Evolutionary conservation across 768 basidiomycete genomes (phyloP), one percentile per base, ranked within the genome.

Genomic region (Chalciporus piperatus): DNA sequence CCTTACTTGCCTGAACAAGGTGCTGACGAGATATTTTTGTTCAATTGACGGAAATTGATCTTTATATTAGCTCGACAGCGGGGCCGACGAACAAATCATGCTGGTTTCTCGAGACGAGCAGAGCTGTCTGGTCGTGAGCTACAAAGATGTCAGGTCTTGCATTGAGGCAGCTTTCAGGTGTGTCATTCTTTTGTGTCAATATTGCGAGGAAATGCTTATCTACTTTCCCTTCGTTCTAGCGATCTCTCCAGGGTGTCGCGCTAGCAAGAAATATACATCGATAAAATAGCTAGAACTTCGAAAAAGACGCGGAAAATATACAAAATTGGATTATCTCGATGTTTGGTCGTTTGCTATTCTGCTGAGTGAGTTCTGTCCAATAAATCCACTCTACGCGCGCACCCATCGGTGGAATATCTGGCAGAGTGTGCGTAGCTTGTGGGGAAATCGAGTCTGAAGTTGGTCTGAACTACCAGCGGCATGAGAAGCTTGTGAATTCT

Each of bases 41-140:
- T 37, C 23, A 22, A 33, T 6, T 19, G 13, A 37, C 17, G 28
- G 37, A 13, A 41, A 7, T 14, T 48, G 32, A 45, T 41, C 46
- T 23, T 11, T 37, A 50, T 46, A 17, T 28, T 56, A 96, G 92
- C 82, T 98, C 45, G 97, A 99, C 66, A 86, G 87, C 8, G 96
- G 95, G 6, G 82, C 87, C 13, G 96, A 98, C 40, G 97, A 99
- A 67, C 86, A 85, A 55, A 77, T 99, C 57, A 96, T 98, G 94
- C 80, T 99, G 22, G 84, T 97, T 23, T 85, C 93, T 6, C 78
- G 96, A 41, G 96, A 99, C 66, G 97, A 98, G 66, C 95, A 96
- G 73, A 94, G 87, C 62, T 97, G 94, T 66, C 78, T 98, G 14
- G 90, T 96, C 9, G 93, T 97, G 37, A 90, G 83, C 65, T 97